Evolutionary conservation across 805 yeast genomes (phyloP), one percentile per base, ranked within the genome.

Genomic region (Pichia gijzeniarum): DNA sequence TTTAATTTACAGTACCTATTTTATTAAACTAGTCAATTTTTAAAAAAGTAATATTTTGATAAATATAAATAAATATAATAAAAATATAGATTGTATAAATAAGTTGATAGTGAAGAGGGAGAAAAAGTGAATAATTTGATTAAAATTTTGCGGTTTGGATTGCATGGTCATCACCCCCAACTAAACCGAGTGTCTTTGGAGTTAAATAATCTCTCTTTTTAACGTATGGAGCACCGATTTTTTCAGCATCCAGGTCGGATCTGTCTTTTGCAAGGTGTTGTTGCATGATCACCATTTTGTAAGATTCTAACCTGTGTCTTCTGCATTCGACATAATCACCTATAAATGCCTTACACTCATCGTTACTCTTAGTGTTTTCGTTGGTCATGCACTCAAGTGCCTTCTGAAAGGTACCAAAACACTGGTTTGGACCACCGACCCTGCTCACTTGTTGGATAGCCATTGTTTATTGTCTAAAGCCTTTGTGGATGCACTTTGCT

Each of bases 351-450:
- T 56, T 54, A 49, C 70, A 66, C 44, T 64, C 64, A 16, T 60
- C 60, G 40, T 57, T 59, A 25, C 55, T 55, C 31, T 53, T 49
- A 6, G 61, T 59, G n/a, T 57, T 54, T 25, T 57, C 55, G 40
- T 57, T 63, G 9, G 70, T 66, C 62, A 65, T 59, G 47, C 70
- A 66, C 53, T 66, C 70, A 19, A 66, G 55, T 6, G 67, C 68
- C 43, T 62, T 60, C 47, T 66, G 70, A 48, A 65, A 66, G 28
- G 60, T 58, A 25, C 64, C 65, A 52, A 64, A 66, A 52, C 70
- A 66, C 43, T 56, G 61, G 57, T 59, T 63, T 37, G 70, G 70
- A 21, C 68, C 70, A 18, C 70, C 69, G 41, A 56, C 57, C 48
- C 63, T 56, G 42, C 64, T 57, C 31, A 62, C 59, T 52, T 62